phyloP scores from a whole-genome alignment of 2,329 filamentous ascomycete genomes.

The Apiospora malaysiana region DNA sequence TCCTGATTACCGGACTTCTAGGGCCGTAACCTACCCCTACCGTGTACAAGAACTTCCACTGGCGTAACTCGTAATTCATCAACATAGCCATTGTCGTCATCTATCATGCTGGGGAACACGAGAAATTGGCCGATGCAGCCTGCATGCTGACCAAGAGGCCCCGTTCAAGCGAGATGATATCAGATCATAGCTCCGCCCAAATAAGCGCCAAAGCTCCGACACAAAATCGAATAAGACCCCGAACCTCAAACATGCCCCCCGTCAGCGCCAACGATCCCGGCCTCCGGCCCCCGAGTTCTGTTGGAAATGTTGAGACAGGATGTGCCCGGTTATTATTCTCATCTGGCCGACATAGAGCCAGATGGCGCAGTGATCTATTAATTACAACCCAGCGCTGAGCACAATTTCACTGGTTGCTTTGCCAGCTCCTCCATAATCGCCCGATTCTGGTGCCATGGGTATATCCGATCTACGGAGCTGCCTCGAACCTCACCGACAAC shows the following conservation, averaged over 20 bases:
- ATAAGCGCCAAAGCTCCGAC: neutral
- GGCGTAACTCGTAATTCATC: neutral
- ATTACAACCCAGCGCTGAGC: neutral
- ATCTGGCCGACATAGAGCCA: neutral
- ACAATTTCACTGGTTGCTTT: neutral
- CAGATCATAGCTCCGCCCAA: constrained; percentile 4
- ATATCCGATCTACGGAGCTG: constrained; percentile 8
- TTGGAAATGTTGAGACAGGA: neutral
- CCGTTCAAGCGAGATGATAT: neutral
- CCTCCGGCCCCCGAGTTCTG: neutral
- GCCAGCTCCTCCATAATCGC: neutral
- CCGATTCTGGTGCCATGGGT: neutral
- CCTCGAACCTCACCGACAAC: neutral
- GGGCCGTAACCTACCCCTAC: neutral
- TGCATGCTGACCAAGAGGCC: neutral
- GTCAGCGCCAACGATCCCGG: neutral
- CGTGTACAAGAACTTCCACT: neutral
- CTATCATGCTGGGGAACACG: neutral
- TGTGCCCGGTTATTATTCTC: neutral
- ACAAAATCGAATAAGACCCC: neutral
- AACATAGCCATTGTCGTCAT: neutral
- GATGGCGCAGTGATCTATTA: neutral
- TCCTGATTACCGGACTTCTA: neutral
- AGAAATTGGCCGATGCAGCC: neutral
- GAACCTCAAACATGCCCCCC: neutral